Base-by-base conservation (phyloP, 1,139 yeast genomes). In the Yamadazyma taylorii region DNA sequence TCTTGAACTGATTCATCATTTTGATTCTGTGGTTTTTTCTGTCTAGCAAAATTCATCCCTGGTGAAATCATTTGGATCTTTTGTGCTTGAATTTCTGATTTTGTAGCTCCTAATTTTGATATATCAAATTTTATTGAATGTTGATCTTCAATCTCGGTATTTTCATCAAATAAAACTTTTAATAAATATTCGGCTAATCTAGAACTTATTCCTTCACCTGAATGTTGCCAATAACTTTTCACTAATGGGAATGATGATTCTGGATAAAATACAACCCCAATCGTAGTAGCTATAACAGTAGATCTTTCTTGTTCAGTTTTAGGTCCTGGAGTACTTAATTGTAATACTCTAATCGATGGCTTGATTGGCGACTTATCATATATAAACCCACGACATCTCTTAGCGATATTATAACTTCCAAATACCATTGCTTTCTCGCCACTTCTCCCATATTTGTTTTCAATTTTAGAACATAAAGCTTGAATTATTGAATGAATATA, bases 161-260 rank as follows among this genome's bases (percentile, higher is more conserved):
- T 47, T 12, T 50, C 65, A 17, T 66, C 63, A 48, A 78, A 73
- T 49, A 85, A 65, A 49, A 80, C 86, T 42, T 77, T 78, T 41
- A 85, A 61, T 30, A 86, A 79, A 53, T 87, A 92, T 58, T 90
- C 97, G 1, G 90, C 97, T 61, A 83, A 67, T 52, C 97, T 69
- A 9, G 96, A 86, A 14, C 96, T 86, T 30, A 92, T 78, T 10
- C 96, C 96, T 60, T 92, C 97, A 23, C 98, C 98, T 0, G 95
- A 72, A 53, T 90, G 97, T 57, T 90, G 97, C 98, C 98, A 92
- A 62, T 86, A 92, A 50, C 79, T 80, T 56, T 88, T 89, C 24
- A 94, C 92, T 5, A 85, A 57, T 1, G 77, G 60, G 46, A 69
- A 79, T 35, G 75, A 78, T 2, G 63, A 55, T 2, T 71, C 66